Conservation (phyloP, 2,329 filamentous ascomycete genomes). For the Calonectria pseudoturangicola region DNA sequence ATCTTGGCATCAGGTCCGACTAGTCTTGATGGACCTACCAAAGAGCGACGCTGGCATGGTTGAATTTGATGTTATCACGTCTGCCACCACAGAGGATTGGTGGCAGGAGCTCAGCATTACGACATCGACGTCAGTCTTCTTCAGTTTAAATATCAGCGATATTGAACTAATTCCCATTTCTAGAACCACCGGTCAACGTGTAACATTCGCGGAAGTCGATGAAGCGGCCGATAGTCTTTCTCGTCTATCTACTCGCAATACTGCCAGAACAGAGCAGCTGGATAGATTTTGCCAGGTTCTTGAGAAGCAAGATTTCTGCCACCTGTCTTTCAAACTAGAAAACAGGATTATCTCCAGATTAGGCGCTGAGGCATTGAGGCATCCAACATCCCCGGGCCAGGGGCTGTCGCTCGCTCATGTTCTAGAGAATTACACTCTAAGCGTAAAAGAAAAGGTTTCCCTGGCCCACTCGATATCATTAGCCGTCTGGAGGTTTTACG, state of each 20-base stretch:
- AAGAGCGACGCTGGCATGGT: conserved; percentile 14
- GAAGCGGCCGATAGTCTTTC: neutral
- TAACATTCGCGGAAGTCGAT: neutral
- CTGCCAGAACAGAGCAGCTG: neutral
- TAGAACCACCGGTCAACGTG: conserved; percentile 4
- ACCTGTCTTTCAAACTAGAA: conserved; percentile 26
- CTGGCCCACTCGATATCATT: conserved; percentile 37
- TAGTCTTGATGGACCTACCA: conserved; percentile 27
- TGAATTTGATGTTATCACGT: conserved; percentile 26
- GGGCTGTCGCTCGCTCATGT: conserved; percentile 22
- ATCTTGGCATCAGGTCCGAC: conserved; percentile 35
- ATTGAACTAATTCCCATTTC: neutral
- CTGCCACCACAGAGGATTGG: neutral
- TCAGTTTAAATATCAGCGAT: neutral
- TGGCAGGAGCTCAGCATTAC: conserved; percentile 31
- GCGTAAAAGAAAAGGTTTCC: conserved; percentile 37
- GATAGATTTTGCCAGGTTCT: conserved; percentile 26
- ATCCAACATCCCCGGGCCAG: conserved; percentile 2
- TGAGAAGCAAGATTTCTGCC: conserved; percentile 15
- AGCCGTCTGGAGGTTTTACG: conserved; percentile 44
- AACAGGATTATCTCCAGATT: conserved; percentile 1
- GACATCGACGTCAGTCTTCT: conserved; percentile 9
- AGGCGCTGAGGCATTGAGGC: conserved; percentile 19
- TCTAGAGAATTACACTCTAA: conserved; percentile 32
- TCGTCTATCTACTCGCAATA: neutral